Conservation (phyloP, 2,329 filamentous ascomycete genomes). For the Venturia effusa region DNA sequence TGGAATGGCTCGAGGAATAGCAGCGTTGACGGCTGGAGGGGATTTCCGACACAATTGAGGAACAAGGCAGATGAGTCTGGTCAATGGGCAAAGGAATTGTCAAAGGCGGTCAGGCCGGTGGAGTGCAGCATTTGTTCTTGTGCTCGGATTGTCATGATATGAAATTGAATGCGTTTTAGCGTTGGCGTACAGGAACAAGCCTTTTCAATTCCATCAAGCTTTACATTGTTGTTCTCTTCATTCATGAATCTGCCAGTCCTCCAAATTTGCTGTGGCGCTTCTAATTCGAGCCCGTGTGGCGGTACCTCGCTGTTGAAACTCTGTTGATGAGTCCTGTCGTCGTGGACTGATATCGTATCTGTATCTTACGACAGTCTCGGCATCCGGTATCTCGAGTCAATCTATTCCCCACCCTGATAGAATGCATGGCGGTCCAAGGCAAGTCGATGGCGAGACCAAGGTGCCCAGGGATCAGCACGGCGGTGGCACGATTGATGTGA, state of each 20-base stretch:
- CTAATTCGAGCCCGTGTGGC: no score
- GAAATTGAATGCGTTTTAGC: neutral
- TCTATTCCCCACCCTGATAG: neutral
- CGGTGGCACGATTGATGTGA: neutral
- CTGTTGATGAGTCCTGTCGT: no score
- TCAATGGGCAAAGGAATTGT: neutral
- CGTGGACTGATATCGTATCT: no score
- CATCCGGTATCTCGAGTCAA: neutral
- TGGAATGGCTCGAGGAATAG: slow-evolving; percentile 3
- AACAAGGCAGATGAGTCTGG: neutral
- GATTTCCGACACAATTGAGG: slow-evolving; percentile 5
- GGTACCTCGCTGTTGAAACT: no score
- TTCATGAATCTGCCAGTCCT: neutral
- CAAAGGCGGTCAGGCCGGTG: neutral
- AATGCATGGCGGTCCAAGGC: neutral
- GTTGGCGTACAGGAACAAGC: neutral
- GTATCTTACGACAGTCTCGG: no score
- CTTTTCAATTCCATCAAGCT: neutral
- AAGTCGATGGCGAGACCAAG: neutral
- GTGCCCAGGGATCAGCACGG: no score
- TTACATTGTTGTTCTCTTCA: neutral
- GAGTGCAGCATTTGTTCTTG: neutral
- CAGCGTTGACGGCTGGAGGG: slow-evolving; percentile 6
- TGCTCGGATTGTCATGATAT: neutral
- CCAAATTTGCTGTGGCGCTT: no score